These are phyloP conservation scores for Cercospora sp. DNA, from an alignment of 2,329 filamentous ascomycete genomes.

Conservation along the genomic window DNA sequence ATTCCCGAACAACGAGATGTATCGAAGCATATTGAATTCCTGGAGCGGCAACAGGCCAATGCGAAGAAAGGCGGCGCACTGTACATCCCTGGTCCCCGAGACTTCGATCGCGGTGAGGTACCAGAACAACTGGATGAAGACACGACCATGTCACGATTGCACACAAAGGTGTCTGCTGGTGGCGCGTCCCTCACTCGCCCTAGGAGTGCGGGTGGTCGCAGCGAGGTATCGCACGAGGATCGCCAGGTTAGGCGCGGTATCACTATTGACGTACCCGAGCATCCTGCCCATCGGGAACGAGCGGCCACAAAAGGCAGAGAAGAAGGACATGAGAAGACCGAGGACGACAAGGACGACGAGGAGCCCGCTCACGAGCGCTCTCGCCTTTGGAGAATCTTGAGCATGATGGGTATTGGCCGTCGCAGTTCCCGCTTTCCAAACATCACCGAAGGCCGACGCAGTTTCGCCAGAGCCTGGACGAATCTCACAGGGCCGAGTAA, in stretches of 20 bases:
- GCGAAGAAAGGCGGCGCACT: conserved; percentile 66
- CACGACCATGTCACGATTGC: conserved; percentile 39
- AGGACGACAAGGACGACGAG: conserved; percentile 16
- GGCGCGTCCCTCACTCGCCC: conserved; percentile 22
- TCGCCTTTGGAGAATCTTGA: conserved; percentile 7
- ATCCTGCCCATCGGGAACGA: conserved; percentile 38
- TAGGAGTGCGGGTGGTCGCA: conserved; percentile 26
- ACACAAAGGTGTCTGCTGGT: conserved; percentile 31
- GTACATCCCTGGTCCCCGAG: conserved; percentile 86
- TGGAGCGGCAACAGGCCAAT: conserved; percentile 75
- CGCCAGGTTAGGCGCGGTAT: conserved; percentile 56
- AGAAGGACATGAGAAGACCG: conserved; percentile 2
- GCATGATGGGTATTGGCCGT: conserved; percentile 14
- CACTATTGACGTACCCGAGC: conserved; percentile 66
- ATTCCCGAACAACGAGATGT: conserved; percentile 53
- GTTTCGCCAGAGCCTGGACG: conserved; percentile 54
- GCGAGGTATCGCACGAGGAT: conserved; percentile 18
- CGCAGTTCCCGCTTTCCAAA: conserved; percentile 14
- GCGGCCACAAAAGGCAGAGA: conserved; percentile 20
- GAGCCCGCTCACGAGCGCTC: conserved; percentile 11
- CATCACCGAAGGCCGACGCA: conserved; percentile 25
- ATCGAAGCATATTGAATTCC: conserved; percentile 79
- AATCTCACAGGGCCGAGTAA: conserved; percentile 57
- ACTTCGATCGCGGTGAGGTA: conserved; percentile 78
- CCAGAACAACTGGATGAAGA: conserved; percentile 61